Evolutionary conservation across 768 basidiomycete genomes (phyloP).

Genomic region (Suillus spraguei): DNA sequence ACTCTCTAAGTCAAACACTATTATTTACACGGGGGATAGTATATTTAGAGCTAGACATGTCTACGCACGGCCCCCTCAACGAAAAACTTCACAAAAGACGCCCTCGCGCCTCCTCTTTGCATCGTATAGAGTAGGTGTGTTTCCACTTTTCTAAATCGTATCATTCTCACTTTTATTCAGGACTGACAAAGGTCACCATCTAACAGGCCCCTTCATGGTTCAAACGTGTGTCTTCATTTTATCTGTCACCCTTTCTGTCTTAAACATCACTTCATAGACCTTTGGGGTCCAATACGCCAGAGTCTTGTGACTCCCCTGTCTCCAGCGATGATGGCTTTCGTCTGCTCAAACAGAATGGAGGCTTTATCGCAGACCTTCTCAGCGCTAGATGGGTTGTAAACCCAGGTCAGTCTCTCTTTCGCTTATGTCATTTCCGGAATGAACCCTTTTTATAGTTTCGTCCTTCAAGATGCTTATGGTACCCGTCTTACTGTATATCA

Average conservation of each 20-base stretch:
- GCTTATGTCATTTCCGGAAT: not conserved
- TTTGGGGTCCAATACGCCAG: slow-evolving; percentile 39
- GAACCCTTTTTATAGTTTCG: slow-evolving; percentile 43
- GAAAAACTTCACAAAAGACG: slow-evolving; percentile 16
- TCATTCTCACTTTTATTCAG: slow-evolving; percentile 33
- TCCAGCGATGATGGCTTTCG: slow-evolving; percentile 22
- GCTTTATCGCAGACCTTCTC: slow-evolving; percentile 54
- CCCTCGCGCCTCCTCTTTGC: slow-evolving; percentile 10
- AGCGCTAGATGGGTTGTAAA: slow-evolving; percentile 71
- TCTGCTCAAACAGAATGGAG: slow-evolving; percentile 20
- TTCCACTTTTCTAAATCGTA: slow-evolving; percentile 5
- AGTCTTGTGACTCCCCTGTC: slow-evolving; percentile 38
- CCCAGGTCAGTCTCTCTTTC: slow-evolving; percentile 52
- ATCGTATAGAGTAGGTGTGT: slow-evolving; percentile 35
- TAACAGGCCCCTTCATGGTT: slow-evolving; percentile 61
- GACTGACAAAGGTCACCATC: slow-evolving; percentile 58
- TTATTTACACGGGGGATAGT: not conserved
- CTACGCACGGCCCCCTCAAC: not conserved
- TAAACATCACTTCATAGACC: slow-evolving; percentile 32
- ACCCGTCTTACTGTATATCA: slow-evolving; percentile 60
- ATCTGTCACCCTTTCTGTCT: not conserved
- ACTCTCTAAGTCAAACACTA: no score
- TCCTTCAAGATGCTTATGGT: slow-evolving; percentile 69
- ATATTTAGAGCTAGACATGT: slow-evolving; percentile 3
- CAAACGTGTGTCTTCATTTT: slow-evolving; percentile 52